phyloP scores from a whole-genome alignment of 805 yeast genomes.

The Candida succiphila region DNA sequence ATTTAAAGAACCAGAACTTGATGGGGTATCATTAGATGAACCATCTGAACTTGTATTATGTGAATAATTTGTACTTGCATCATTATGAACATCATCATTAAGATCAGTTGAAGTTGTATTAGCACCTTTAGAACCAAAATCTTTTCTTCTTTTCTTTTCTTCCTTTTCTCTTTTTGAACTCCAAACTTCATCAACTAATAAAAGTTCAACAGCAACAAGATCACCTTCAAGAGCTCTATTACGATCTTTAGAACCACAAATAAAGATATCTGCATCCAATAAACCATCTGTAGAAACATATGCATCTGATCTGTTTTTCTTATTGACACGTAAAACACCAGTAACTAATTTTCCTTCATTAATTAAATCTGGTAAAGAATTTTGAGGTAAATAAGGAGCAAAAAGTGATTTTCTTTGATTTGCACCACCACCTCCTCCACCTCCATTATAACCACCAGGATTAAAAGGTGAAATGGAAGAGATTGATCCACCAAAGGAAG shows the following conservation, averaged over 20 bases:
- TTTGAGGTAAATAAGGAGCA: constrained; percentile 94
- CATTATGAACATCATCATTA: constrained; percentile 68
- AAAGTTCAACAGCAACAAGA: constrained; percentile 87
- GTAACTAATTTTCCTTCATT: constrained; percentile 87
- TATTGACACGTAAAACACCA: constrained; percentile 88
- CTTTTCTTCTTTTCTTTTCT: constrained; percentile 80
- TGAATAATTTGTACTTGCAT: constrained; percentile 53
- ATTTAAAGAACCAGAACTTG: constrained; percentile 29
- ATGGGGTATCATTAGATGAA: constrained; percentile 24
- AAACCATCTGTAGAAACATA: constrained; percentile 96
- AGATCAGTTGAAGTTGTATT: constrained; percentile 23
- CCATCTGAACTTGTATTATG: constrained; percentile 22
- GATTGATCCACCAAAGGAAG: constrained; percentile 59
- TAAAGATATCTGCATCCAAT: constrained; percentile 92
- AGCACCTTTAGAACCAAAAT: constrained; percentile 23
- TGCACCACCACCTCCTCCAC: no score
- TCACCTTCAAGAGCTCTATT: constrained; percentile 97
- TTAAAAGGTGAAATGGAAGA: constrained; percentile 35
- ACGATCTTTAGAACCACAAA: constrained; percentile 97
- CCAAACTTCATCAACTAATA: constrained; percentile 98
- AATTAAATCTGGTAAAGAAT: constrained; percentile 80
- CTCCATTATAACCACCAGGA: constrained; percentile 23
- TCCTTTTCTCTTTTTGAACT: constrained; percentile 92
- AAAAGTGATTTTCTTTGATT: constrained; percentile 67
- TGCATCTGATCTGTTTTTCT: constrained; percentile 94